Evolutionary conservation across 192 early-diverging fungal species (phyloP), one percentile per base, ranked within the genome.

Genomic region (Phlyctochytrium planicorne): DNA sequence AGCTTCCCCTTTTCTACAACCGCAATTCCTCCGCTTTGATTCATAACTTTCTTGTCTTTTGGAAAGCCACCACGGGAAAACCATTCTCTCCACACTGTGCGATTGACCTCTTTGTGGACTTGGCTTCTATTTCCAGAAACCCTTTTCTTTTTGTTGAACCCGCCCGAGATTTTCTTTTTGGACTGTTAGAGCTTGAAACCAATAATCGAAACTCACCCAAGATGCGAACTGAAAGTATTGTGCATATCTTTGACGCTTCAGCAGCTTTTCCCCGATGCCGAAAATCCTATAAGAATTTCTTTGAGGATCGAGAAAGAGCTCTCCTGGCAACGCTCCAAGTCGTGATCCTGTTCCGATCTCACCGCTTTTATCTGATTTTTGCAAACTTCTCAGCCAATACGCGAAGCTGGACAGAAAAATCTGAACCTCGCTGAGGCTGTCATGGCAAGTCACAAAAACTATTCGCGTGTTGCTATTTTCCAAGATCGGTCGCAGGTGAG

Each of bases 371-470:
- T n/a, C n/a, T n/a, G n/a, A n/a, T n/a, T n/a, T n/a, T n/a, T n/a
- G n/a, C 12, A 50, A n/a, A 10, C 12, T 50, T n/a, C 40, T 10
- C 40, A 50, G 40, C 40, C 40, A 50, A 50, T 14, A 50, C 10
- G 40, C 40, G 40, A 50, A 50, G 40, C n/a, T 50, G 40, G 10
- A 14, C 40, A 50, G n/a, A n/a, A 50, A 50, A 10, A n/a, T 50
- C 40, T 50, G 40, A 50, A 50, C n/a, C 40, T 50, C 40, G 40
- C 40, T 50, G 12, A 50, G 40, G 40, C n/a, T n/a, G 12, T 50
- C 40, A n/a, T 50, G 40, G 40, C 40, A 50, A 10, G 40, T 50
- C n/a, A 50, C n/a, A n/a, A 50, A 50, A 14, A 50, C 40, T 10
- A 50, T n/a, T n/a, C 40, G 10, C 12, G 40, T 50, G 40, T 50